Evolutionary conservation across 2,329 filamentous ascomycete genomes (phyloP).

Genomic region (Pyricularia sp.): DNA sequence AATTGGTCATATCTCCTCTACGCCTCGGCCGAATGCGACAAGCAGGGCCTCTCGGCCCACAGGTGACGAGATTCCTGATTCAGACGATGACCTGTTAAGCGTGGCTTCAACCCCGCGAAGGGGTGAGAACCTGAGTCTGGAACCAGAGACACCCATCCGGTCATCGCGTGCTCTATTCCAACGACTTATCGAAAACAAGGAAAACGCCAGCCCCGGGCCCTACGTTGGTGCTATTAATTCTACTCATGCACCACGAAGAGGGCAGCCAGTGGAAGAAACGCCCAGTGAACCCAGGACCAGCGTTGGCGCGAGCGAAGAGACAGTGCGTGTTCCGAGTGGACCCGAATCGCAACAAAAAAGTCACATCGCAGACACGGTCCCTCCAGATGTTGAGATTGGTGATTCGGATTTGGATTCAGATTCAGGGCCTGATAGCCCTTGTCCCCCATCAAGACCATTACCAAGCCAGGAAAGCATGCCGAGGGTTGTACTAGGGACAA

Average conservation of each 20-base stretch:
- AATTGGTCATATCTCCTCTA: background rate
- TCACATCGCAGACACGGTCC: background rate
- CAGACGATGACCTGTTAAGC: slow-evolving; percentile 28
- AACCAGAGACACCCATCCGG: background rate
- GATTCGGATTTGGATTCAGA: slow-evolving; percentile 1
- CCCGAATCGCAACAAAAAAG: background rate
- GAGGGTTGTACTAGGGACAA: background rate
- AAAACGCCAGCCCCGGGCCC: background rate
- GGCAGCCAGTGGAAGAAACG: background rate
- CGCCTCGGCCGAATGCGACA: background rate
- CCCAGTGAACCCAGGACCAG: background rate
- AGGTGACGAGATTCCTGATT: slow-evolving; percentile 32
- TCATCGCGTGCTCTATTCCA: background rate
- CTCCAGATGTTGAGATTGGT: background rate
- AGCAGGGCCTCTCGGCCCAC: background rate
- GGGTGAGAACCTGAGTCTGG: slow-evolving; percentile 1
- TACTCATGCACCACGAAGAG: background rate
- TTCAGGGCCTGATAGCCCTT: background rate
- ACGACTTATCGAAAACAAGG: background rate
- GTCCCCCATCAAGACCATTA: background rate
- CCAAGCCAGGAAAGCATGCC: background rate
- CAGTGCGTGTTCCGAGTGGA: background rate
- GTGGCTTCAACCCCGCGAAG: slow-evolving; percentile 15
- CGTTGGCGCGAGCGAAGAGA: background rate
- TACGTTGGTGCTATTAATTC: background rate